Evolutionary conservation across 768 basidiomycete genomes (phyloP), one percentile per base, ranked within the genome.

Genomic region (Lanmaoa pseudosensibilis): DNA sequence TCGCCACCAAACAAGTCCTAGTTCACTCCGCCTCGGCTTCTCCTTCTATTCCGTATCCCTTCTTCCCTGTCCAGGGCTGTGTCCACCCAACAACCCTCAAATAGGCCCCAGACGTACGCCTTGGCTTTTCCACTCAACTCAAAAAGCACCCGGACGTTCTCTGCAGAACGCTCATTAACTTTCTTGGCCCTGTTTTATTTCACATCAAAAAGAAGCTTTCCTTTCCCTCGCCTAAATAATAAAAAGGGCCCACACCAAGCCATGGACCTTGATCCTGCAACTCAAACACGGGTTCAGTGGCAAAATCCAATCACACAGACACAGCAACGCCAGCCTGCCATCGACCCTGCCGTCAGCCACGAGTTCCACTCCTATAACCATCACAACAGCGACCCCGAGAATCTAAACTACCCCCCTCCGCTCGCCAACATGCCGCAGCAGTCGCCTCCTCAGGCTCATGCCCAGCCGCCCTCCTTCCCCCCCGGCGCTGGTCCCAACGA

Each of bases 221-320:
- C 51, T 66, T 70, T 72, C 71, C 69, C 69, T 71, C 70, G 70
- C 70, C 59, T 71, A 72, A 73, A 66, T 60, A 70, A 73, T 72
- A 72, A 68, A 71, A 70, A 68, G 63, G 62, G 61, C 69, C 59
- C 57, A 61, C 65, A 52, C 59, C 56, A 50, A 60, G 61, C 60
- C 70, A 70, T 76, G 73, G 67, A 69, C 61, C 58, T 68, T 62
- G 71, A 75, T 64, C 66, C 72, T 27, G 59, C 66, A 61, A 62
- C 64, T 58, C 65, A 64, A 59, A 60, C 71, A 68, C 72, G 73
- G 65, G 70, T 59, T 49, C 68, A 72, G 68, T 71, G 70, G 70
- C 64, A 65, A 58, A 59, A 56, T 66, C 58, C 63, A 64, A 67
- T 73, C 64, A 70, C 65, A 63, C 66, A 66, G n/a, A 67, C 67